These are phyloP conservation scores for Orbilia brochopaga DNA, from an alignment of 2,329 filamentous ascomycete genomes.

Conservation along the genomic window DNA sequence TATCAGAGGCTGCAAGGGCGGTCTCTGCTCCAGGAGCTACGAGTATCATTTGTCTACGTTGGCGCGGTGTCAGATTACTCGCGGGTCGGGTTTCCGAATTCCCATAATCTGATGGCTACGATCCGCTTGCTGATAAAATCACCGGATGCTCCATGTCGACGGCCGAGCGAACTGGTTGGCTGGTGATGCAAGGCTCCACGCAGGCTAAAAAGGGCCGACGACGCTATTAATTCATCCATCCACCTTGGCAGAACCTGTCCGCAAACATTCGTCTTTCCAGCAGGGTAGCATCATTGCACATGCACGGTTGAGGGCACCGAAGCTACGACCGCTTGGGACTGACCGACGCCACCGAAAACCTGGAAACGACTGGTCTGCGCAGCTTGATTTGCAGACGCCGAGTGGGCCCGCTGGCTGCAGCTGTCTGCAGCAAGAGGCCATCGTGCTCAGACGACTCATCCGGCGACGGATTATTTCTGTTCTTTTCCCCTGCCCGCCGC, in stretches of 20 bases:
- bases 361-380: conserved; percentile 1
- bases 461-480: conserved; percentile 3
- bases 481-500: neutral
- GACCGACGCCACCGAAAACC: conserved; percentile 1
- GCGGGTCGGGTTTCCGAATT: neutral
- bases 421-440: neutral
- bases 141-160: neutral
- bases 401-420: conserved; percentile 1
- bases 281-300: conserved; percentile 1
- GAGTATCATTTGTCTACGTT: conserved; percentile 4
- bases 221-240: neutral
- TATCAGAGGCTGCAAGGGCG: conserved; percentile 1
- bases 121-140: neutral
- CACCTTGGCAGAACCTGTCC: neutral
- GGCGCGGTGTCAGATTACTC: conserved; percentile 3
- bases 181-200: neutral
- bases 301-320: too few relatives aligned
- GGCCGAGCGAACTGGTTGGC: neutral
- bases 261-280: neutral
- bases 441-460: conserved; percentile 6
- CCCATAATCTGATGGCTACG: neutral
- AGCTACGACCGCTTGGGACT: too few relatives aligned
- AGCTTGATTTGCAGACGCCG: conserved; percentile 2
- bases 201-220: neutral
- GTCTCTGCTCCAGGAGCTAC: neutral